Percentiles rank a stretch among this genome's conserved stretches.
These are phyloP conservation scores for Gamarada debralockiae DNA, from an alignment of 495 filamentous ascomycete species.

Conservation along the genomic window DNA sequence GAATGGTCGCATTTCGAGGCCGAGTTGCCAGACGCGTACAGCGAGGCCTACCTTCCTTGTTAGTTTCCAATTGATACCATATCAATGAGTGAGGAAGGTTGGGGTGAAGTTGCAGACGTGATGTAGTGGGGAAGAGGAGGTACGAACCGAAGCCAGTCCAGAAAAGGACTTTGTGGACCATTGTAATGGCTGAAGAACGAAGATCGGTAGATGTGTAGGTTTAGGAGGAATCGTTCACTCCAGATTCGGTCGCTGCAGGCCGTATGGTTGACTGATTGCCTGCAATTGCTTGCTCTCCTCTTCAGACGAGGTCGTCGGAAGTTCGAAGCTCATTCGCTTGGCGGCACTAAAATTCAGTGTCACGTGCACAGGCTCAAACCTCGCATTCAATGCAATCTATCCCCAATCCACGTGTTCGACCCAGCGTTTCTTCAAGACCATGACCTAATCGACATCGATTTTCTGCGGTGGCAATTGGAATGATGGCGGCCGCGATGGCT, in stretches of 20 bases:
- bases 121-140: slow-evolving; percentile 6
- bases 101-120: no score
- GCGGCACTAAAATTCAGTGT: not conserved
- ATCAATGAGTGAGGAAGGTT: no score
- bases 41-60: slow-evolving; percentile 63
- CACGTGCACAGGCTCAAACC: not conserved
- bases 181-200: slow-evolving; percentile 24
- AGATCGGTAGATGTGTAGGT: not conserved
- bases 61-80: no score
- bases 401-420: not conserved
- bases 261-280: not conserved
- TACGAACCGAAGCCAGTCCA: slow-evolving; percentile 93
- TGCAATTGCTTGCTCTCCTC: slow-evolving; percentile 13
- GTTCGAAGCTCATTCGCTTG: slow-evolving; percentile 1
- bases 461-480: not conserved
- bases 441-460: slow-evolving; percentile 1
- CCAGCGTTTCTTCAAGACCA: not conserved
- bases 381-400: not conserved
- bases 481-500: slow-evolving; percentile 17
- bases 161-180: slow-evolving; percentile 79
- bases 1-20: slow-evolving; percentile 96
- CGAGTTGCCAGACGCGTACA: slow-evolving; percentile 91
- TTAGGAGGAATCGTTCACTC: not conserved
- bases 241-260: slow-evolving; percentile 3
- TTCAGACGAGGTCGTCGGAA: not conserved